phyloP scores from a whole-genome alignment of 2,329 filamentous ascomycete species.

The Aspergillus candidus region DNA sequence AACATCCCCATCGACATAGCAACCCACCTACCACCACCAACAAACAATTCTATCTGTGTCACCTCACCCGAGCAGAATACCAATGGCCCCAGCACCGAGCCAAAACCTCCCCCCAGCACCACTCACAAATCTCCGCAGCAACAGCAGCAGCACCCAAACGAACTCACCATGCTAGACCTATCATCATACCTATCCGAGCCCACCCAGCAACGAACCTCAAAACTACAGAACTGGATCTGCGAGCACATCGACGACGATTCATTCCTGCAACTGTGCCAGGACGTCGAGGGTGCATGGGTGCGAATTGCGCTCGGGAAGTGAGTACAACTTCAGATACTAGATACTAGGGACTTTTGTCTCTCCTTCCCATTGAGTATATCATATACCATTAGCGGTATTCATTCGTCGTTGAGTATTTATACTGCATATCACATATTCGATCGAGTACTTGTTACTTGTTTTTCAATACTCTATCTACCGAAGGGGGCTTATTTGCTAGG shows the following conservation, averaged over 20 bases:
- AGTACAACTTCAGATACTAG: neutral
- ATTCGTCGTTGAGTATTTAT: no score
- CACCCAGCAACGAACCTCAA: conserved; percentile 25
- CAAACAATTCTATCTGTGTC: no score
- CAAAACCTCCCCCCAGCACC: no score
- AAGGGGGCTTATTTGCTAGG: no score
- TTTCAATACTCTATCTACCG: no score
- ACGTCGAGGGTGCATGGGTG: conserved; percentile 37
- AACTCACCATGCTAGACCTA: conserved; percentile 19
- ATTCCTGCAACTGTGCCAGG: conserved; percentile 36
- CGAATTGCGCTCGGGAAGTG: conserved; percentile 34
- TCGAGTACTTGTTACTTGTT: no score
- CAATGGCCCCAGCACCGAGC: neutral
- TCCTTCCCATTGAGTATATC: neutral
- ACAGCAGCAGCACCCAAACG: neutral
- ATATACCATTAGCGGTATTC: no score
- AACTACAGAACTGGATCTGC: conserved; percentile 39
- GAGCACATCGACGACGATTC: conserved; percentile 35
- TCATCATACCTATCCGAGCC: conserved; percentile 27
- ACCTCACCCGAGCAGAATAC: no score
- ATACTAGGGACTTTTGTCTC: no score
- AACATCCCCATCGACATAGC: no score
- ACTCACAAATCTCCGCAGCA: neutral
- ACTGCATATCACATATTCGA: no score
- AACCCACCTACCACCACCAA: no score